A percentile compares a stretch with the other conserved stretches of the same genome.
Conservation (phyloP, 164 flowering plant genomes). For the Sedum album region DNA sequence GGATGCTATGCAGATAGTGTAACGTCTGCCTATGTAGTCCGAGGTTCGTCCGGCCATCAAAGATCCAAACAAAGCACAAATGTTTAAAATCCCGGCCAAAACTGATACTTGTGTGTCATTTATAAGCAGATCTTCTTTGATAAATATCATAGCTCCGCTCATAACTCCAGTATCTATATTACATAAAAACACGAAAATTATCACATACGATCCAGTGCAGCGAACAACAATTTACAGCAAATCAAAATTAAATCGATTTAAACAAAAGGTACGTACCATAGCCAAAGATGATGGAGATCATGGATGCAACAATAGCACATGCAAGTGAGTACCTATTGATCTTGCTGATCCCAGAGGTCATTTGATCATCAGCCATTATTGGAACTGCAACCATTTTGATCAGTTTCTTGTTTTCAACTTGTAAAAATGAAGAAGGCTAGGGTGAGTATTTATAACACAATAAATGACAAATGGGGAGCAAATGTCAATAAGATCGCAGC, state of each 20-base stretch:
- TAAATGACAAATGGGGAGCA: too few species aligned
- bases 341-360: not conserved
- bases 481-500: too few species aligned
- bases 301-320: constrained; percentile 32
- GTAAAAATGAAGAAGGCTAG: too few species aligned
- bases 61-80: constrained; percentile 31
- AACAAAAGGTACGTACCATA: constrained; percentile 21
- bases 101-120: constrained; percentile 24
- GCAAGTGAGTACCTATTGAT: constrained; percentile 29
- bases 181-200: not conserved
- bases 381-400: constrained; percentile 2
- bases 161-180: constrained; percentile 34
- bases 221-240: too few species aligned
- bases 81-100: constrained; percentile 33
- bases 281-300: constrained; percentile 41
- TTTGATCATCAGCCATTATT: constrained; percentile 7
- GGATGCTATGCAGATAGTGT: constrained; percentile 38
- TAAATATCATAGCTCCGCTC: constrained; percentile 42
- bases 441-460: not conserved
- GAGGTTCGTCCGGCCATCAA: constrained; percentile 43
- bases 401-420: too few species aligned
- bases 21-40: constrained; percentile 48
- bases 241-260: too few species aligned
- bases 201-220: too few species aligned
- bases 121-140: constrained; percentile 29